These are phyloP conservation scores for Psidium friedrichsthalianum DNA, from an alignment of 345 rosid species.

Conservation along the genomic window DNA sequence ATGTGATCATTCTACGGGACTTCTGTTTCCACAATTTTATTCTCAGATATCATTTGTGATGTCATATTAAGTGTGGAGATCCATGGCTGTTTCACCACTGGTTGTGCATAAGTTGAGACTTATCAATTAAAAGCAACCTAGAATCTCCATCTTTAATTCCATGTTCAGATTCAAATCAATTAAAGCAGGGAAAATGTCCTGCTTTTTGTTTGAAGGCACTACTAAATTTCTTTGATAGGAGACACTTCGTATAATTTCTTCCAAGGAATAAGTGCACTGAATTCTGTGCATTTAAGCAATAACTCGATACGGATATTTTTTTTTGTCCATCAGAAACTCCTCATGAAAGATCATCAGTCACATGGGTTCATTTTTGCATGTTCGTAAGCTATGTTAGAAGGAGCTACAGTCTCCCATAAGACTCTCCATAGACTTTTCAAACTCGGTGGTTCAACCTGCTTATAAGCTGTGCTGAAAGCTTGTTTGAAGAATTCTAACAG, in stretches of 20 bases:
- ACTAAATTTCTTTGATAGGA: neutral
- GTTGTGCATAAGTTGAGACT: neutral
- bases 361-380: neutral
- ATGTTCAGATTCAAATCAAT: neutral
- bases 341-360: neutral
- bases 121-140: neutral
- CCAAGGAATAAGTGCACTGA: neutral
- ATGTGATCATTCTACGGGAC: neutral
- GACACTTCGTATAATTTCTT: neutral
- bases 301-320: neutral
- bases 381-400: neutral
- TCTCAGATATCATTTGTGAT: neutral
- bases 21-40: neutral
- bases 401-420: neutral
- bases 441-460: neutral
- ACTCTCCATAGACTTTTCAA: neutral
- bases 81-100: neutral
- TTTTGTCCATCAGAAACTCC: neutral
- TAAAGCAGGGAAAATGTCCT: neutral
- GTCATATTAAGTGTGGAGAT: neutral
- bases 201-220: neutral
- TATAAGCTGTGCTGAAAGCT: neutral
- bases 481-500: neutral
- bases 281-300: neutral
- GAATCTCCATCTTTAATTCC: neutral